These are phyloP conservation scores for Amanita subjunquillea DNA, from an alignment of 768 basidiomycete genomes.

Conservation along the genomic window DNA sequence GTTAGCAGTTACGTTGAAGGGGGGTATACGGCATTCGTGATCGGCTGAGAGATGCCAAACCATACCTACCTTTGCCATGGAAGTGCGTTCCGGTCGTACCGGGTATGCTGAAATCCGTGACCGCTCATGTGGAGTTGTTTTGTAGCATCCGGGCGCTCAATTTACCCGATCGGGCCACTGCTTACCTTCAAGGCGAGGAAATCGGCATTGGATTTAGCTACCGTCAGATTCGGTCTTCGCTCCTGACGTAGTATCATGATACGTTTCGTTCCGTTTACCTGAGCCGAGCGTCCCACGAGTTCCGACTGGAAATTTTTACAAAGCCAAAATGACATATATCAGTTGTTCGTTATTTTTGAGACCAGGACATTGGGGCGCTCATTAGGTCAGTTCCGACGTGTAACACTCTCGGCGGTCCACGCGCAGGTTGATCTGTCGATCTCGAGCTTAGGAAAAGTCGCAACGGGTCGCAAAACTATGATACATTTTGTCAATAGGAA, in stretches of 20 bases:
- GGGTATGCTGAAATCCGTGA: background rate
- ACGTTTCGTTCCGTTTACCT: too few species aligned
- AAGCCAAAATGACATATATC: too few species aligned
- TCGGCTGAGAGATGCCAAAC: background rate
- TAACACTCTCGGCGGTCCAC: too few species aligned
- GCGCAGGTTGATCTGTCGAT: background rate
- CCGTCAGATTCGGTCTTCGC: too few species aligned
- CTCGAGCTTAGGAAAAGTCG: too few species aligned
- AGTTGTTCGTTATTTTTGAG: too few species aligned
- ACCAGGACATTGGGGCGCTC: too few species aligned
- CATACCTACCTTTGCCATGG: background rate
- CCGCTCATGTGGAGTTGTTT: background rate
- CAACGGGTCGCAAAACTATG: background rate
- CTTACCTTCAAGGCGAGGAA: background rate
- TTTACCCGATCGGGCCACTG: background rate
- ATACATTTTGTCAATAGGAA: background rate
- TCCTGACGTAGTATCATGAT: too few species aligned
- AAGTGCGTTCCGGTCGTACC: background rate
- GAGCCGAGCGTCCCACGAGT: too few species aligned
- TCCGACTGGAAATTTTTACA: too few species aligned
- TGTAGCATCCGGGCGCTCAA: background rate
- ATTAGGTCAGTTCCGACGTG: too few species aligned
- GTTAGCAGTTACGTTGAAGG: background rate
- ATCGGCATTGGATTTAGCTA: too few species aligned
- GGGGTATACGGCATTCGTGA: background rate